Base-by-base conservation (phyloP, 257 asterid species). In the Solanum etuberosum region DNA sequence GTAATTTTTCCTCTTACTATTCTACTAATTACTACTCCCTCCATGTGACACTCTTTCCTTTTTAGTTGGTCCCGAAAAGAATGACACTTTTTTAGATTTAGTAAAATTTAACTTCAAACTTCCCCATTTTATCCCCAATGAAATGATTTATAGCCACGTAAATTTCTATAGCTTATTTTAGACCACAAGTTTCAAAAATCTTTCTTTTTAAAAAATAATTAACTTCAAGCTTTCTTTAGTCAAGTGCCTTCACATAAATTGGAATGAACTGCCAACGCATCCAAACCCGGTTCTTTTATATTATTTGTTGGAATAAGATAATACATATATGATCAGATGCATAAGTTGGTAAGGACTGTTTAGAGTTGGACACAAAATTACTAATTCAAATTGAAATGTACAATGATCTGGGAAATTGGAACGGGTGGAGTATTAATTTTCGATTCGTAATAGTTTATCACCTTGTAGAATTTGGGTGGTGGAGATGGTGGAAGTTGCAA, bases 191-290 rank as follows among this genome's bases (percentile, higher is more conserved):
- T 46, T 46, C 20, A 46, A 46, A 51, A 51, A 1, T 16, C 23
- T 0, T 51, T 9, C 61, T 6, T 18, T 16, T 0, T 0, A 0
- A 6, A 16, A 46, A 46, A 5, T 16, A 51, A 51, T 2, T 23
- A 51, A 51, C 61, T 51, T 6, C 9, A 51, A 51, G 10, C 10
- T 51, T 51, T n/a, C 61, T 51, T 51, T 18, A 51, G 61, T 51
- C 61, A 51, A 51, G 18, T 18, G n/a, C n/a, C n/a, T 51, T 51
- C n/a, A 51, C 61, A 51, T 51, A 51, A 51, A 51, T 51, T 11
- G 32, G 65, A 57, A 57, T n/a, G 31, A 61, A 61, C 70, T 61
- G 70, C 15, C 70, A 61, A 25, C 1, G 4, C 70, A 61, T 10
- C 31, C 70, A 10, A 61, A 61, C 31, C 31, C 14, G 1, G 8